Percentiles rank a stretch among this genome's conserved stretches.
phyloP scores from a whole-genome alignment of 108 stramenopile genomes.

The Conticribra weissflogii region DNA sequence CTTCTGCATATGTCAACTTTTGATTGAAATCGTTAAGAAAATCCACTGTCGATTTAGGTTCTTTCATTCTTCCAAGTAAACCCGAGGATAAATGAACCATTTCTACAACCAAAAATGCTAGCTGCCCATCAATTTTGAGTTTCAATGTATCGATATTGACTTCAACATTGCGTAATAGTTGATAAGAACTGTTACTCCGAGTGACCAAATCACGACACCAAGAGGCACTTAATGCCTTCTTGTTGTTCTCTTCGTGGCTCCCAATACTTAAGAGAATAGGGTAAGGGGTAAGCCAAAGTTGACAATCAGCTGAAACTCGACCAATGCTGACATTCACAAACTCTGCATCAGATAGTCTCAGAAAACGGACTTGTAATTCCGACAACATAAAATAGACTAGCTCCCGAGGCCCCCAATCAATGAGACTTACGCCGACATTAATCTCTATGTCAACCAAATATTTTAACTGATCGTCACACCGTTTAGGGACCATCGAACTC shows the following conservation, averaged over 20 bases:
- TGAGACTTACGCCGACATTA: slow-evolving; percentile 62
- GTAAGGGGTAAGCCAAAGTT: slow-evolving; percentile 74
- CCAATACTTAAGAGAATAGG: slow-evolving; percentile 67
- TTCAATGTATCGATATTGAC: slow-evolving; percentile 7
- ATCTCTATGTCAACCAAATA: neutral
- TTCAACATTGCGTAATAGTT: slow-evolving; percentile 37
- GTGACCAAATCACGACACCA: neutral
- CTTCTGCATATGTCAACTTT: too few species aligned
- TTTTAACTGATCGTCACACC: neutral
- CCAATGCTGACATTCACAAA: slow-evolving; percentile 40
- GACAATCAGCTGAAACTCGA: slow-evolving; percentile 56
- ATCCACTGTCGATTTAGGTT: too few species aligned
- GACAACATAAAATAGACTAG: slow-evolving; percentile 52
- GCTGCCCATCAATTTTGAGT: slow-evolving; percentile 15
- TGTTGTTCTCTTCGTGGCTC: neutral
- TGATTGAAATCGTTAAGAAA: too few species aligned
- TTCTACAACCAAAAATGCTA: neutral
- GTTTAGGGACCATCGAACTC: neutral
- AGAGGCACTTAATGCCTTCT: slow-evolving; percentile 15
- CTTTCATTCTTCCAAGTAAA: slow-evolving; percentile 39
- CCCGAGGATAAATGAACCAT: neutral
- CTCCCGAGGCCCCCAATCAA: slow-evolving; percentile 70
- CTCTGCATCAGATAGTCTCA: slow-evolving; percentile 25
- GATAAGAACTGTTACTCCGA: slow-evolving; percentile 35
- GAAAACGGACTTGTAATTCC: slow-evolving; percentile 45